phyloP scores from a whole-genome alignment of 2,329 filamentous ascomycete species.

The Ceratocystis destructans region DNA sequence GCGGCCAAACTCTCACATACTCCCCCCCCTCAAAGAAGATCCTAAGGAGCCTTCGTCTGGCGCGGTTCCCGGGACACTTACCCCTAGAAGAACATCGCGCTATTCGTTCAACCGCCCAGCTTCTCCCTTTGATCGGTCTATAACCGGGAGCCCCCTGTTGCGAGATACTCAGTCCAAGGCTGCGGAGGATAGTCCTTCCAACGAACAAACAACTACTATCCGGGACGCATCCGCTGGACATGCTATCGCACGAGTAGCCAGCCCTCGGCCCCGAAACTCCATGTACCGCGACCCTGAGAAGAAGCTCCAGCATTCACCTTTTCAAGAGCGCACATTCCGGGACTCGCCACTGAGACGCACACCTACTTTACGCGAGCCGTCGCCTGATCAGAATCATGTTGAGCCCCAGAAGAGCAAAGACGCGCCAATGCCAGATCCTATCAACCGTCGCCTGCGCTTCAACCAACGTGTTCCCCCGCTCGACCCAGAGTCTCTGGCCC shows the following conservation, averaged over 20 bases:
- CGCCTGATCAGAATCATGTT: conserved; percentile 27
- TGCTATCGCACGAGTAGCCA: conserved; percentile 21
- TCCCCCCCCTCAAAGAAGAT: conserved; percentile 6
- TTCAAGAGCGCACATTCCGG: conserved; percentile 18
- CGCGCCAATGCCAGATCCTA: not conserved
- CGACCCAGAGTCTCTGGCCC: not conserved
- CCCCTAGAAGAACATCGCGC: not conserved
- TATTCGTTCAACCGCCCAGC: not conserved
- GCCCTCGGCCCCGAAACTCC: conserved; percentile 4
- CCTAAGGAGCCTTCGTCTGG: not conserved
- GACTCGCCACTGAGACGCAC: conserved; percentile 27
- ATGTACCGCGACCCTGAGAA: conserved; percentile 19
- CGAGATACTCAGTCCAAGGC: conserved; percentile 25
- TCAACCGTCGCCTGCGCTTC: not conserved
- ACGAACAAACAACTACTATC: conserved; percentile 37
- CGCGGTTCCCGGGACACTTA: not conserved
- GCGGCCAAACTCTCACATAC: not conserved
- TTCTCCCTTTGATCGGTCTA: conserved; percentile 2
- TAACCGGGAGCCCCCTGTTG: not conserved
- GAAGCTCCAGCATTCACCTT: conserved; percentile 24
- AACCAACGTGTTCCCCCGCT: conserved; percentile 3
- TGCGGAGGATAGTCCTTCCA: conserved; percentile 28
- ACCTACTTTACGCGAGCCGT: conserved; percentile 31
- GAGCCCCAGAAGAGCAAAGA: conserved; percentile 33
- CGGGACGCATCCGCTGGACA: conserved; percentile 16